Conservation (phyloP, 2,329 filamentous ascomycete species). For the Penicillium sp. region DNA sequence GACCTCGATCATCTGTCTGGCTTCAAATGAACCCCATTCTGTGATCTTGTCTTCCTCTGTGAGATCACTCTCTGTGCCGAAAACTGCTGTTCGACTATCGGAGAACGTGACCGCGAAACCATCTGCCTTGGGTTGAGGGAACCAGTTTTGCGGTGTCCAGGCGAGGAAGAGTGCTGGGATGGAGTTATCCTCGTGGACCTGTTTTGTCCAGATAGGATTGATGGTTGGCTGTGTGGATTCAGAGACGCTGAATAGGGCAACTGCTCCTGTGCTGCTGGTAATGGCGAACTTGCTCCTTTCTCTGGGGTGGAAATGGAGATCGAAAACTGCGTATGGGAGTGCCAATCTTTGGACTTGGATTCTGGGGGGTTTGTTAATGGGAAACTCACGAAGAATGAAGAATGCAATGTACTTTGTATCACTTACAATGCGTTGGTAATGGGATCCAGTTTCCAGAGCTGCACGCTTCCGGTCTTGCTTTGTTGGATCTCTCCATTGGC, state of each 20-base stretch:
- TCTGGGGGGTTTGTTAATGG: conserved; percentile 35
- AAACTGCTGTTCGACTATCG: conserved; percentile 58
- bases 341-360: conserved; percentile 55
- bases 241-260: conserved; percentile 36
- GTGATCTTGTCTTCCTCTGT: conserved; percentile 10
- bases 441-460: conserved; percentile 57
- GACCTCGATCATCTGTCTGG: conserved; percentile 35
- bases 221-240: conserved; percentile 23
- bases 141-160: conserved; percentile 59
- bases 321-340: conserved; percentile 71
- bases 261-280: conserved; percentile 65
- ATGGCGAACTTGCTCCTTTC: conserved; percentile 60
- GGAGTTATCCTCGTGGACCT: conserved; percentile 50
- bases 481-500: conserved; percentile 44
- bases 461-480: conserved; percentile 66
- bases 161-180: conserved; percentile 67
- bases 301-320: conserved; percentile 71
- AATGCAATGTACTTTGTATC: background rate
- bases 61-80: conserved; percentile 42
- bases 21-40: conserved; percentile 27
- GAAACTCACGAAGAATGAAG: no score
- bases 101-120: conserved; percentile 68
- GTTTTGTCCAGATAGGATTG: conserved; percentile 41
- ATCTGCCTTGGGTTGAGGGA: conserved; percentile 28
- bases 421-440: conserved; percentile 29